phyloP scores from a whole-genome alignment of 2,329 filamentous ascomycete species.

The Dactylonectria estremocensis region DNA sequence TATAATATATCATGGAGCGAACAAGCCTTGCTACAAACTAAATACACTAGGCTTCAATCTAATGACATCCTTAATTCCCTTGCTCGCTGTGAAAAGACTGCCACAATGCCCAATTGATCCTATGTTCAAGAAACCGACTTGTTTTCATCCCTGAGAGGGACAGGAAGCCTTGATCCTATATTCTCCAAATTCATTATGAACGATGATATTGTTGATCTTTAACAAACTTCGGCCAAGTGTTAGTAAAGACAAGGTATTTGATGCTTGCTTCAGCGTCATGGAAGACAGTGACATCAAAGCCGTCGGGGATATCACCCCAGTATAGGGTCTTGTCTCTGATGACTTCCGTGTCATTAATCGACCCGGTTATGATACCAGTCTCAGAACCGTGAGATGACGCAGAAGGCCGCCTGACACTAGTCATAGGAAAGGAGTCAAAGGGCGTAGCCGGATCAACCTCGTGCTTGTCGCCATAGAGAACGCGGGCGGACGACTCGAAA shows the following conservation, averaged over 20 bases:
- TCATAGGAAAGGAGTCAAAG: conserved; percentile 51
- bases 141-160: background rate
- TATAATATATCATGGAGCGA: background rate
- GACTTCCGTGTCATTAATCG: conserved; percentile 28
- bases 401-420: conserved; percentile 41
- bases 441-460: conserved; percentile 61
- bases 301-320: conserved; percentile 62
- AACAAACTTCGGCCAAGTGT: conserved; percentile 77
- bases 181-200: background rate
- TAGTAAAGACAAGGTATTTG: conserved; percentile 78
- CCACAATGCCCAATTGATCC: background rate
- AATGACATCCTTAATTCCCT: background rate
- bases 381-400: conserved; percentile 39
- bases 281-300: conserved; percentile 70
- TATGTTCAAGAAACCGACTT: background rate
- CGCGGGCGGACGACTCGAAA: conserved; percentile 70
- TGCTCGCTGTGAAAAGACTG: background rate
- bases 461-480: conserved; percentile 58
- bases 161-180: background rate
- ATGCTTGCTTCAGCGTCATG: conserved; percentile 73
- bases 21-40: background rate
- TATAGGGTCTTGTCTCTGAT: conserved; percentile 52
- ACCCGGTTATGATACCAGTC: conserved; percentile 32
- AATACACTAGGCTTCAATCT: background rate
- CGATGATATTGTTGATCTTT: conserved; percentile 48